Evolutionary conservation across 2,329 filamentous ascomycete genomes (phyloP).

Genomic region (Penicillium italicum): DNA sequence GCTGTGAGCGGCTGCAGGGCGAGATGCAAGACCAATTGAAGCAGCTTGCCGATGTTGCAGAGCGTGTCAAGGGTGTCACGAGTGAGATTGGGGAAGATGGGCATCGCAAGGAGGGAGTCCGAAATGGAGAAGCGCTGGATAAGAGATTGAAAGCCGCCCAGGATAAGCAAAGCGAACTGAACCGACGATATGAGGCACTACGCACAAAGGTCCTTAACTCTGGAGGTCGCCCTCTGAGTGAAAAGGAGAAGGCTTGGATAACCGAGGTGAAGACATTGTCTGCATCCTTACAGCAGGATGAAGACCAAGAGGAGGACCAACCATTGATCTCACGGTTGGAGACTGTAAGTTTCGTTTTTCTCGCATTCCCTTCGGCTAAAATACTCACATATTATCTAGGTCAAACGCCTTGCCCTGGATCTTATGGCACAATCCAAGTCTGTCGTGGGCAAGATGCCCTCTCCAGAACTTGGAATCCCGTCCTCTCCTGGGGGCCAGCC

Average conservation of each 20-base stretch:
- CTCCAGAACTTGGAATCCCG: constrained; percentile 29
- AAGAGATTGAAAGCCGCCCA: constrained; percentile 41
- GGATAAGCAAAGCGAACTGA: constrained; percentile 40
- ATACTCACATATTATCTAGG: constrained; percentile 29
- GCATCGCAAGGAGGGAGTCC: constrained; percentile 28
- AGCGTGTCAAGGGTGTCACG: constrained; percentile 43
- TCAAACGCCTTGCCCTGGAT: constrained; percentile 38
- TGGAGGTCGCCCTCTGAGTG: constrained; percentile 44
- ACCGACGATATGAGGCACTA: constrained; percentile 43
- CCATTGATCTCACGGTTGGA: constrained; percentile 38
- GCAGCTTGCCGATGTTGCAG: constrained; percentile 45
- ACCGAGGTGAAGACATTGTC: constrained; percentile 43
- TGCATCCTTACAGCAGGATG: constrained; percentile 29
- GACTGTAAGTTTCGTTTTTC: constrained; percentile 31
- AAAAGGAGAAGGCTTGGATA: constrained; percentile 47
- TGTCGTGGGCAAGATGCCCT: constrained; percentile 28
- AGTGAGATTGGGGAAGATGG: constrained; percentile 40
- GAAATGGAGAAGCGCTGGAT: constrained; percentile 36
- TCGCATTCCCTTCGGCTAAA: not conserved
- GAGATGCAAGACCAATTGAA: constrained; percentile 49
- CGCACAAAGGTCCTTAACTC: constrained; percentile 43
- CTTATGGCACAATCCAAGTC: constrained; percentile 39
- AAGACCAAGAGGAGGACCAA: constrained; percentile 23
- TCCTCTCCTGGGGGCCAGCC: constrained; percentile 31
- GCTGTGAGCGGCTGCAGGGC: constrained; percentile 48